phyloP scores from a whole-genome alignment of 345 rosid species.

The Bruguiera sexangula region DNA sequence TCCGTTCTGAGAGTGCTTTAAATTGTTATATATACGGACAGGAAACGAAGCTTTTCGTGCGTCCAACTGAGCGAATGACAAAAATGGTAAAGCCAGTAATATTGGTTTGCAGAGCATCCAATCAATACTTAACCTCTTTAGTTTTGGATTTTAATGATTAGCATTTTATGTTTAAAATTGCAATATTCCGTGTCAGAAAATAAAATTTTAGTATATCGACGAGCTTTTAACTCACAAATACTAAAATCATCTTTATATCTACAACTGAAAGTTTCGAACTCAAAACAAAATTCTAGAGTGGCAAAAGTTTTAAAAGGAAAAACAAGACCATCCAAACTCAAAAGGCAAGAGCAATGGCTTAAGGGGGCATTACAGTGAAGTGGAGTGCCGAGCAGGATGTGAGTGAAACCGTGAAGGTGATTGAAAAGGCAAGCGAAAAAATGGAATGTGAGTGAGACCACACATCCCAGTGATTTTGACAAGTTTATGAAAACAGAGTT shows the following conservation, averaged over 20 bases:
- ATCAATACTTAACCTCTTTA: too few species aligned
- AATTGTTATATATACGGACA: background rate
- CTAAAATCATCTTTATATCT: too few species aligned
- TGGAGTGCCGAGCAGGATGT: background rate
- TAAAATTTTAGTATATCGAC: too few species aligned
- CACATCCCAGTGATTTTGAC: slow-evolving; percentile 3
- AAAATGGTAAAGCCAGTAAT: background rate
- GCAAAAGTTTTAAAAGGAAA: too few species aligned
- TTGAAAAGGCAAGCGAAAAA: slow-evolving; percentile 1
- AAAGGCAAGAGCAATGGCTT: background rate
- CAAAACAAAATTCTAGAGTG: too few species aligned
- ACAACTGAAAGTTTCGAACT: too few species aligned
- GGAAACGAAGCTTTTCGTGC: background rate
- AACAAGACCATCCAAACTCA: too few species aligned
- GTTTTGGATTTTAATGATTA: too few species aligned
- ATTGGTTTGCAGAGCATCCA: too few species aligned
- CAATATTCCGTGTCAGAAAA: too few species aligned
- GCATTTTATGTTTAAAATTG: too few species aligned
- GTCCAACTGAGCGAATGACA: background rate
- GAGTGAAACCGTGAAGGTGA: background rate
- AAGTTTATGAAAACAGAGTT: slow-evolving; percentile 7
- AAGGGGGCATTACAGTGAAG: slow-evolving; percentile 4
- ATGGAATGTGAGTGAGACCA: slow-evolving; percentile 26
- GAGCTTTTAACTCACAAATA: too few species aligned
- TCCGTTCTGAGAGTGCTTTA: background rate